A percentile compares a stretch with the other conserved stretches of the same genome.
Evolutionary conservation across 371 early-diverging fungal genomes (phyloP).

Genomic region (Syncephalis plumigaleata): DNA sequence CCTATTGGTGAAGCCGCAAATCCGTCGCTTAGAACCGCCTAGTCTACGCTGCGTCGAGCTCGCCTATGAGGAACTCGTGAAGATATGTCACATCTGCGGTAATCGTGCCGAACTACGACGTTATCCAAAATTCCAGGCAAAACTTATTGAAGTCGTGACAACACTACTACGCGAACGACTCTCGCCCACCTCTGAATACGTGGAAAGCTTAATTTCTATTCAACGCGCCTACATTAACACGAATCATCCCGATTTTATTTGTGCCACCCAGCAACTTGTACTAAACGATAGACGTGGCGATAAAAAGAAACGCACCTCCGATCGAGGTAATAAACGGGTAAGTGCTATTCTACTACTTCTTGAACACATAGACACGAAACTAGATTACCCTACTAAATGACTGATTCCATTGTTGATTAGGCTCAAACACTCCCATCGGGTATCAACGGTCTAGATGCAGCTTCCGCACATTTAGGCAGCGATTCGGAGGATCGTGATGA

Average conservation of each 20-base stretch:
- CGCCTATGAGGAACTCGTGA: constrained; percentile 76
- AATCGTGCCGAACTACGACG: constrained; percentile 34
- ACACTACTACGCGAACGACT: constrained; percentile 62
- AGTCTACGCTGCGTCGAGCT: constrained; percentile 68
- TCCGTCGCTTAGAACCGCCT: constrained; percentile 60
- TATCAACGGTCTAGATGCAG: too few relatives aligned
- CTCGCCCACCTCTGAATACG: constrained; percentile 46
- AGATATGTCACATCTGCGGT: constrained; percentile 73
- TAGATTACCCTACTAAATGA: too few relatives aligned
- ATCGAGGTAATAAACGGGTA: constrained; percentile 3
- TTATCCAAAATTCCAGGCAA: constrained; percentile 63
- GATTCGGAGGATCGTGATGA: constrained; percentile 5
- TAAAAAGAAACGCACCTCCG: constrained; percentile 21
- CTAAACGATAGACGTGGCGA: too few relatives aligned
- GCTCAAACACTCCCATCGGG: too few relatives aligned
- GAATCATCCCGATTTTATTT: constrained; percentile 82
- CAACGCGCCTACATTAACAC: constrained; percentile 85
- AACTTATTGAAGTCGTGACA: constrained; percentile 57
- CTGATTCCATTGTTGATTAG: constrained; percentile 1
- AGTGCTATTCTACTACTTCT: too few relatives aligned
- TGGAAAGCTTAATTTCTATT: constrained; percentile 66
- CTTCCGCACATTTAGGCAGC: too few relatives aligned
- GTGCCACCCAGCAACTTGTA: constrained; percentile 21
- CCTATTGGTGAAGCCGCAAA: constrained; percentile 66
- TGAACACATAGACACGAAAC: too few relatives aligned